These are phyloP conservation scores for Grosmannia penicillata DNA, from an alignment of 2,329 filamentous ascomycete species.

Conservation along the genomic window DNA sequence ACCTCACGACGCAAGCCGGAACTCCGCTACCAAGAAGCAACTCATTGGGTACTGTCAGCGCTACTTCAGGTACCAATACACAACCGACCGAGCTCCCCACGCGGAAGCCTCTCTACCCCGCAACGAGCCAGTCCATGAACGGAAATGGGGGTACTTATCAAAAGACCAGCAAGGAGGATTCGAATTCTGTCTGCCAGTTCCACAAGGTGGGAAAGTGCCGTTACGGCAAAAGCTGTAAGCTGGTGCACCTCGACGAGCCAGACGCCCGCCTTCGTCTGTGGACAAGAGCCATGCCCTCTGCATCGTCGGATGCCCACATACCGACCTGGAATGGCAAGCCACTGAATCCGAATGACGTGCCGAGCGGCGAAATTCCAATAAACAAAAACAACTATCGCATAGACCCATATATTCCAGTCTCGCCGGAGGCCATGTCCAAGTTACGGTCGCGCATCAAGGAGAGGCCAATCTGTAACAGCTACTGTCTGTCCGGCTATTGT, in stretches of 20 bases:
- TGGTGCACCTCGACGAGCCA: slow-evolving; percentile 9
- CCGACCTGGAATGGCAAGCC: too few species aligned
- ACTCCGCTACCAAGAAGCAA: not conserved
- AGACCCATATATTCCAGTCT: slow-evolving; percentile 13
- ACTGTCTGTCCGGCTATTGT: slow-evolving; percentile 14
- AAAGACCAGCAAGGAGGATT: slow-evolving; percentile 1
- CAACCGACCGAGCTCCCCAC: too few species aligned
- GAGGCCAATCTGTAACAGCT: slow-evolving; percentile 15
- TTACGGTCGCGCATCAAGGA: slow-evolving; percentile 14
- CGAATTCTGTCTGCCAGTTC: slow-evolving; percentile 14
- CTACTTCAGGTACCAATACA: not conserved
- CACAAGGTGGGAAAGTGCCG: slow-evolving; percentile 16
- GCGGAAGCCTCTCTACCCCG: not conserved
- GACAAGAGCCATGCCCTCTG: too few species aligned
- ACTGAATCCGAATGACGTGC: slow-evolving; percentile 15
- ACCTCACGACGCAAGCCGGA: not conserved
- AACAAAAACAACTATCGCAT: slow-evolving; percentile 15
- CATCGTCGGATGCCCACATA: too few species aligned
- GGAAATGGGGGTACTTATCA: not conserved
- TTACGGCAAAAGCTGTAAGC: slow-evolving; percentile 16
- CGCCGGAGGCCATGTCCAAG: slow-evolving; percentile 8
- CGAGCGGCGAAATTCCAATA: slow-evolving; percentile 14
- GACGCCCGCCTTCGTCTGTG: not conserved
- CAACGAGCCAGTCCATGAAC: too few species aligned
- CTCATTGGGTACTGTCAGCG: not conserved